These are phyloP conservation scores for Fusarium sp. DNA, from an alignment of 2,329 filamentous ascomycete genomes.

Conservation along the genomic window DNA sequence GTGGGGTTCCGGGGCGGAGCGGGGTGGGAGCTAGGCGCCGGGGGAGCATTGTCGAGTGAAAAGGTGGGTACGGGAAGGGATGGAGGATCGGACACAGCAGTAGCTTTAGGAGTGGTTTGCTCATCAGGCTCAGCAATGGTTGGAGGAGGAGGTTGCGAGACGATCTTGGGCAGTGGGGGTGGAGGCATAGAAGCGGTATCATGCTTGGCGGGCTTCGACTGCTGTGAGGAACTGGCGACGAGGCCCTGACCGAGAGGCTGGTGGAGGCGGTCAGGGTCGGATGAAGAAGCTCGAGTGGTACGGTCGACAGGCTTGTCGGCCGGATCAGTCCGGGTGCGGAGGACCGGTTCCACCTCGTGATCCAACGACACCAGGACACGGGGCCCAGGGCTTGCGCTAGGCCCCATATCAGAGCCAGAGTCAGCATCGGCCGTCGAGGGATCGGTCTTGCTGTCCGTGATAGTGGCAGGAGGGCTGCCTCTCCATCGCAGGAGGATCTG, in stretches of 20 bases:
- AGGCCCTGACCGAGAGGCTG: conserved; percentile 16
- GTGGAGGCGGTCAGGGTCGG: conserved; percentile 16
- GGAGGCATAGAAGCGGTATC: conserved; percentile 53
- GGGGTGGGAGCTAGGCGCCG: conserved; percentile 29
- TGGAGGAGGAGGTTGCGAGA: conserved; percentile 33
- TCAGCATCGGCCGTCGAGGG: conserved; percentile 11
- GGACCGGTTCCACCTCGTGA: conserved; percentile 41
- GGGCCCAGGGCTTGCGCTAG: conserved; percentile 25
- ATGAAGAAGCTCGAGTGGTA: conserved; percentile 32
- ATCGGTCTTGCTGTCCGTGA: conserved; percentile 11
- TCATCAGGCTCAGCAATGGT: conserved; percentile 47
- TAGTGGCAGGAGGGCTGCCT: conserved; percentile 10
- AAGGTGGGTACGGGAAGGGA: conserved; percentile 57
- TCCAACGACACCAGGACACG: conserved; percentile 37
- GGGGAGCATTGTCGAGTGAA: conserved; percentile 54
- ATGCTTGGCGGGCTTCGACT: conserved; percentile 10
- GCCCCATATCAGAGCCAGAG: conserved; percentile 12
- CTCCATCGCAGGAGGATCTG: conserved; percentile 44
- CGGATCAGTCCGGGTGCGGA: conserved; percentile 41
- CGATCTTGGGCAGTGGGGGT: conserved; percentile 50
- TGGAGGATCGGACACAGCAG: conserved; percentile 46
- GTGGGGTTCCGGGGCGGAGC: conserved; percentile 26
- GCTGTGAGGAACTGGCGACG: conserved; percentile 6
- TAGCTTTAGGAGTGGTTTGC: conserved; percentile 64
- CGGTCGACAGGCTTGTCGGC: conserved; percentile 27